Base-by-base conservation (phyloP, 768 basidiomycete genomes). In the Termitomyces sp. region DNA sequence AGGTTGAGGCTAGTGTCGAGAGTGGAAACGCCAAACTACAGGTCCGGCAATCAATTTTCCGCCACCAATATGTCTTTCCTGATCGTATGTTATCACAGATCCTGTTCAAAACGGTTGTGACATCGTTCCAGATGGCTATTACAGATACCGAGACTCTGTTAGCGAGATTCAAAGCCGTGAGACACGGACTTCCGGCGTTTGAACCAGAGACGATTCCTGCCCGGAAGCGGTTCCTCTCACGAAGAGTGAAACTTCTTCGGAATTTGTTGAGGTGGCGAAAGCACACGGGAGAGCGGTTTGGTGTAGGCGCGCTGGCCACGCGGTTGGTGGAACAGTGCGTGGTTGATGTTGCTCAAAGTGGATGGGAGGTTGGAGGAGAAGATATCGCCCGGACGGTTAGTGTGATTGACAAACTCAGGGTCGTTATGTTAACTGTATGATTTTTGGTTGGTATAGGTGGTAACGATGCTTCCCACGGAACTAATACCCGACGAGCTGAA, bases 281-380 rank as follows among this genome's bases (percentile, higher is more conserved):
- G 64, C 86, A 86, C 63, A 76, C 82, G 3, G 83, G 84, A 25
- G 85, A 85, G 61, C 75, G 73, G 47, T 85, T 77, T 62, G 82
- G 82, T 7, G 64, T 84, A n/a, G 82, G 78, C 8, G 69, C 75
- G 47, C 72, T 90, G 44, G 77, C 82, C 21, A 77, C 71, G 14
- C 78, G 76, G 60, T 69, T 94, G 16, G 76, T 90, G 9, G 80
- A 80, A 21, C 74, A 79, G 19, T 80, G 79, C 59, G 77, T 95
- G 42, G 64, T 88, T 49, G 83, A 81, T 5, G 76, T 90, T 31
- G 86, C 92, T 5, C 79, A 84, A 59, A 80, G 78, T 55, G 89
- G 89, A 9, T 97, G 94, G 95, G 91, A 92, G 42, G 88, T 91
- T 37, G 93, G 95, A 11, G 92, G 92, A 2, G 80, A 87, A 68